Conservation (phyloP, 257 asterid genomes). For the Lycium barbarum region DNA sequence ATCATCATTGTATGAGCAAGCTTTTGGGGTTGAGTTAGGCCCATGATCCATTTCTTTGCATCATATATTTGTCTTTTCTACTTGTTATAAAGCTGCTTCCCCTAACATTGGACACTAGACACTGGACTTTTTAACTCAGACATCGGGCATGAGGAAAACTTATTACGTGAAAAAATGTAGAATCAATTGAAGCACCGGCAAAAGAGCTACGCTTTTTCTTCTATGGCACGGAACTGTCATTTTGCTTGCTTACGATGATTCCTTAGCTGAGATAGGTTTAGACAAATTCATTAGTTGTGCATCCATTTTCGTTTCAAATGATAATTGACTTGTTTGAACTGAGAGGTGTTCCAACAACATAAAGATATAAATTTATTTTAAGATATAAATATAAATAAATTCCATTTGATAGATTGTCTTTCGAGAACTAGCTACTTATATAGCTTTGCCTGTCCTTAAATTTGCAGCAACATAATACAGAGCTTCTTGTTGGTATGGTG, state of each 20-base stretch:
- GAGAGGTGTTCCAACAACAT: not conserved
- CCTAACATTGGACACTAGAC: not conserved
- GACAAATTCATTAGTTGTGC: not conserved
- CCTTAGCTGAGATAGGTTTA: not conserved
- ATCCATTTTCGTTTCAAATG: not conserved
- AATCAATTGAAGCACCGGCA: not conserved
- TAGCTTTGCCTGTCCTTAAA: slow-evolving; percentile 22
- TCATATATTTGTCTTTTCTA: not conserved
- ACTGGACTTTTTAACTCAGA: not conserved
- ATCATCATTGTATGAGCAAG: too few relatives aligned
- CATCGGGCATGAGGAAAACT: not conserved
- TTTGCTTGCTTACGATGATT: not conserved
- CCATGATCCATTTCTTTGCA: too few relatives aligned
- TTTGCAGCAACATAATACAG: slow-evolving; percentile 82
- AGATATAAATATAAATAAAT: not conserved
- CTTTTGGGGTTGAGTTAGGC: too few relatives aligned
- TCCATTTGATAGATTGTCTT: not conserved
- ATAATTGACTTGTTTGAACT: not conserved
- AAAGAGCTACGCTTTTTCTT: not conserved
- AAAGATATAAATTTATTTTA: not conserved
- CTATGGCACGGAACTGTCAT: not conserved
- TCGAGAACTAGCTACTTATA: slow-evolving; percentile 29
- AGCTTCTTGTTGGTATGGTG: slow-evolving; percentile 75
- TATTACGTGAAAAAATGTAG: not conserved
- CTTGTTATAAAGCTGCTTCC: not conserved